These are phyloP conservation scores for Cyberlindnera mississippiensis DNA, from an alignment of 805 yeast species.

Conservation along the genomic window DNA sequence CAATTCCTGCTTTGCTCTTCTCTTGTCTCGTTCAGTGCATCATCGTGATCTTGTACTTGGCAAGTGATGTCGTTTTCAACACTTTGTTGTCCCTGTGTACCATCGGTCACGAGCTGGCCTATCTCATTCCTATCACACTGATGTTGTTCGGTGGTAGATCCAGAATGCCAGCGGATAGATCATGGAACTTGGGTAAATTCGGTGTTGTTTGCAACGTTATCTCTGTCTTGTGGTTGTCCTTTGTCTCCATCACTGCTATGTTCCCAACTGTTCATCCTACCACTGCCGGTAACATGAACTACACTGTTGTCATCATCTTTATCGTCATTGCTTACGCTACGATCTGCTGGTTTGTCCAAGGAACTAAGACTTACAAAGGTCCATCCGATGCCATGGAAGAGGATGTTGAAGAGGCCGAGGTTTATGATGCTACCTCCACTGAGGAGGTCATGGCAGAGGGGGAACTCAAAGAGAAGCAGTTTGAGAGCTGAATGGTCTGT, in stretches of 20 bases:
- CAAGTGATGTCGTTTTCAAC: conserved; percentile 31
- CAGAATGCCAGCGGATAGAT: conserved; percentile 21
- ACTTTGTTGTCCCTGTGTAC: conserved; percentile 32
- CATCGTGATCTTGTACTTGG: conserved; percentile 29
- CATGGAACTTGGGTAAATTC: conserved; percentile 25
- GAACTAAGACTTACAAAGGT: conserved; percentile 26
- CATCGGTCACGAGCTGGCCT: conserved; percentile 32
- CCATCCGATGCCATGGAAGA: conserved; percentile 23
- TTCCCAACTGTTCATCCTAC: conserved; percentile 27
- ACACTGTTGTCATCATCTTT: conserved; percentile 26
- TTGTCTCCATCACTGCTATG: conserved; percentile 24
- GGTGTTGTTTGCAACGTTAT: conserved; percentile 23
- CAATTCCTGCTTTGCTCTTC: conserved; percentile 28
- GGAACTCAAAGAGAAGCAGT: not conserved
- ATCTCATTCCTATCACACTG: conserved; percentile 29
- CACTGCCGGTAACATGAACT: conserved; percentile 27
- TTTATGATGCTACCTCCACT: conserved; percentile 10
- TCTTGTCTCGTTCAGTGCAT: conserved; percentile 26
- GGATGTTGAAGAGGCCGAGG: conserved; percentile 8
- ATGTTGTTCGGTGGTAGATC: conserved; percentile 26
- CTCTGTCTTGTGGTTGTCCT: conserved; percentile 22
- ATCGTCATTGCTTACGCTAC: conserved; percentile 24
- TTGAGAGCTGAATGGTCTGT: not conserved
- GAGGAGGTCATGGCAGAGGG: conserved; percentile 1
- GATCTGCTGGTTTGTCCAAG: conserved; percentile 26